Base-by-base conservation (phyloP, 2,329 filamentous ascomycete species). In the Lachnellula cervina region DNA sequence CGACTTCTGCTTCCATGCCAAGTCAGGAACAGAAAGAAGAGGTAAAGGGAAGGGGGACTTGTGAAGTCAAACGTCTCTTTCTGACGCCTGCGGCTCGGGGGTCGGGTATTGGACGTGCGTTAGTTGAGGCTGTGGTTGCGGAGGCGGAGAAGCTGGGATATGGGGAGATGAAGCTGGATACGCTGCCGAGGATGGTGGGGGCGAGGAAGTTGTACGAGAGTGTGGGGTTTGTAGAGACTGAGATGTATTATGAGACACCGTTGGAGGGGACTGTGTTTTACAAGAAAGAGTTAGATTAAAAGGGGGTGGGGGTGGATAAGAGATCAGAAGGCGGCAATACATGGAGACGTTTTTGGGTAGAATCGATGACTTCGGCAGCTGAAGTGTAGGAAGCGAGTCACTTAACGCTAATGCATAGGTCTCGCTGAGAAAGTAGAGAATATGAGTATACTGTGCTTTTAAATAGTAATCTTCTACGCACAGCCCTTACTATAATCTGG, bases 61-160 rank as follows among this genome's bases (percentile, higher is more conserved):
- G 57, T 44, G 82, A 85, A 65, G 78, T 84, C 71, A 85, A 85
- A 65, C 73, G 81, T 1, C 70, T 85, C 0, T 85, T 81, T 60
- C 73, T 81, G 8, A 57, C 69, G 2, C 77, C 77, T 0, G 63
- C 70, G 42, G 74, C 74, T 1, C 74, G 81, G 23, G 77, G 80
- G 2, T 61, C 72, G 13, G 79, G 80, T 0, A 64, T 80, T 1
- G 80, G 80, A 1, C 73, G 71, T 50, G 69, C 70, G 3, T 68
- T 85, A 17, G 73, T 80, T 4, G 67, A 73, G 46, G 68, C 65
- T 0, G 72, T 77, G 3, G 63, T 84, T 5, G 64, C 66, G 5
- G 68, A 70, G 35, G 82, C 80, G 21, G 72, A 64, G 55, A 63
- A 70, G 5, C 54, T 79, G 44, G 78, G 77, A 0, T 85, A 84